These are phyloP conservation scores for Oryza officinalis DNA, from an alignment of 176 grass and related monocot species.

Conservation along the genomic window DNA sequence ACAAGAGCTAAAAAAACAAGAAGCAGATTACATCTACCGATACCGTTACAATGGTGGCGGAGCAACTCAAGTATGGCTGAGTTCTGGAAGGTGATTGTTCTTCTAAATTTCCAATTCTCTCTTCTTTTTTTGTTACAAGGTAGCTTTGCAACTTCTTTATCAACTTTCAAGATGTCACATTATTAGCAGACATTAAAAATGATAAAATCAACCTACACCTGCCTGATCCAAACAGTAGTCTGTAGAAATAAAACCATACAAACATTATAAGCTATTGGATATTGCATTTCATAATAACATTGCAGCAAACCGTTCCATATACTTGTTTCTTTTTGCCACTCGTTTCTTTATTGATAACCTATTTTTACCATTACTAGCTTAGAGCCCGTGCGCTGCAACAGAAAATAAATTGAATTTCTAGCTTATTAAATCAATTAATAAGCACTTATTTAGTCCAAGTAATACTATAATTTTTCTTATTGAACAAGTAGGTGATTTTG, in stretches of 20 bases:
- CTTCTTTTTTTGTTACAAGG: conserved; percentile 7
- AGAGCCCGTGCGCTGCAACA: too few species aligned
- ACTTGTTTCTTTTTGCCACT: not conserved
- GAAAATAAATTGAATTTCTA: too few species aligned
- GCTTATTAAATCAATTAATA: too few species aligned
- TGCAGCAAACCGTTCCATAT: not conserved
- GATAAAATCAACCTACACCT: not conserved
- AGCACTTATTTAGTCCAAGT: too few species aligned
- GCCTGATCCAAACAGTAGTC: not conserved
- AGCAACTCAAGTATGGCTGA: conserved; percentile 98
- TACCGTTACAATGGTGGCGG: conserved; percentile 97
- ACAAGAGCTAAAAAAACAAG: conserved; percentile 88
- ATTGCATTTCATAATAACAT: conserved; percentile 12
- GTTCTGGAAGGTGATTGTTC: conserved; percentile 90
- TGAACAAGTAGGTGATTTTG: too few species aligned
- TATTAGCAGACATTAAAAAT: not conserved
- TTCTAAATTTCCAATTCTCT: conserved; percentile 8
- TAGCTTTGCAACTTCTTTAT: conserved; percentile 11
- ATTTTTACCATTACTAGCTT: not conserved
- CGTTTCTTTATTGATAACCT: not conserved
- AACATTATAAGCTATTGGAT: conserved; percentile 3
- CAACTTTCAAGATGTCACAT: conserved; percentile 12
- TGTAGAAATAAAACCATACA: not conserved
- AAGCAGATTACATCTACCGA: conserved; percentile 92
- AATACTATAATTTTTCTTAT: too few species aligned